Base-by-base conservation (phyloP, 2,329 filamentous ascomycete species). In the Trichoderma breve region DNA sequence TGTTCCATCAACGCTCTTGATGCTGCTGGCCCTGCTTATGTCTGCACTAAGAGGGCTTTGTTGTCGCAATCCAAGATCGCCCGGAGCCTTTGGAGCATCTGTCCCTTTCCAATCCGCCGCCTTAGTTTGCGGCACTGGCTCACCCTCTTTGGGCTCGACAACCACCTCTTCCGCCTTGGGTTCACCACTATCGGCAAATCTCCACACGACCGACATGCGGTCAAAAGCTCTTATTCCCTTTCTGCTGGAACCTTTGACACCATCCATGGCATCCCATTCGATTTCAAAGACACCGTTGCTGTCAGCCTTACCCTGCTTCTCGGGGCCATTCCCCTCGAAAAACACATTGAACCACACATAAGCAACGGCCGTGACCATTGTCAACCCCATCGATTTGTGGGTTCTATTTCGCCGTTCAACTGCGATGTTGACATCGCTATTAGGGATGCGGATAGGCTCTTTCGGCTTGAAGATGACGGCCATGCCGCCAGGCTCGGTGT, bases 331-430 rank as follows among this genome's bases (percentile, higher is more conserved):
- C 58, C 95, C 94, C 82, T 98, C 96, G 77, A 98, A 98, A 81
- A 91, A 98, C 2, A 91, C 86, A 78, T 99, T 99, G 85, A 98
- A 97, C 96, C 96, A 99, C 18, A 97, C 93, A 78, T 98, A 95
- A 0, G 95, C 95, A 11, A 98, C 91, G 0, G 95, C 91, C 0
- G 95, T 97, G 4, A 98, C 94, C 90, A 98, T 93, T 0, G 93
- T 94, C 75, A 93, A 88, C 1, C 94, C 92, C 81, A 96, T 91
- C 11, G 88, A 89, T 77, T 92, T 93, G 5, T 89, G 88, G 1
- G 92, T 90, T 77, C 91, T 92, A 81, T 94, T 97, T 43, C 95
- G 90, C 8, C 94, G 89, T 82, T 98, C 95, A 28, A 98, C 90
- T 64, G 94, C 91, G 75, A 98, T 92, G 80, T 97, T 97, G 76